Conservation (phyloP, 23 red algal species). For the Gracilariopsis chorda region DNA sequence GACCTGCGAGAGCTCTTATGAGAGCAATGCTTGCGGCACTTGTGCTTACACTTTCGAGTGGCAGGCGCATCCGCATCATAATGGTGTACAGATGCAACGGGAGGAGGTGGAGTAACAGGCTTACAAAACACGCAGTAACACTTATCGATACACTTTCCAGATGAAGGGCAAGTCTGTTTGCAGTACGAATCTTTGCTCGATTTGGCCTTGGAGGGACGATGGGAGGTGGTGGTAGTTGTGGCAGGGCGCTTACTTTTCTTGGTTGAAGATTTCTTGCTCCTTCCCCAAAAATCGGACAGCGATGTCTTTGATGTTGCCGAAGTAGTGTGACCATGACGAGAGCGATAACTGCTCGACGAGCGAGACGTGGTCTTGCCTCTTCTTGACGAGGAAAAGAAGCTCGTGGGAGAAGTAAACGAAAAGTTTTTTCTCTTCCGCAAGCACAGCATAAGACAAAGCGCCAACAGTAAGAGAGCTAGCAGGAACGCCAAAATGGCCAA, state of each 20-base stretch:
- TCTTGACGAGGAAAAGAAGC: not conserved
- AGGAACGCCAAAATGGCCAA: constrained; percentile 30
- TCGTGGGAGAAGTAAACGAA: not conserved
- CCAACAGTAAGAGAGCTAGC: constrained; percentile 8
- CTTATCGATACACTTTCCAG: constrained; percentile 25
- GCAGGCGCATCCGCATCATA: constrained; percentile 10
- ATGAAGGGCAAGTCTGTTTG: constrained; percentile 23
- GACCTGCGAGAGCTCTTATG: not conserved
- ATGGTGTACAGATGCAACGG: constrained; percentile 41
- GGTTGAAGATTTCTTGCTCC: constrained; percentile 1
- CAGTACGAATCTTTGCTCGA: constrained; percentile 11
- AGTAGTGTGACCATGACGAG: too few relatives aligned
- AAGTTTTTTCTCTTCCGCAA: not conserved
- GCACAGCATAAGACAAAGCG: constrained; percentile 5
- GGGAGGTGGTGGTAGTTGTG: not conserved
- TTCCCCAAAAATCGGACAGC: not conserved
- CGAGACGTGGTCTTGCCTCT: not conserved
- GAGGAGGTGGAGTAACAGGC: constrained; percentile 33
- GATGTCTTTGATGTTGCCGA: not conserved
- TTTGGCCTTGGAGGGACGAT: not conserved
- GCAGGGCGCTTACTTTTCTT: not conserved
- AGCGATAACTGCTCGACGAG: too few relatives aligned
- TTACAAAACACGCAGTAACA: constrained; percentile 32
- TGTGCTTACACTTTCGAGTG: not conserved
- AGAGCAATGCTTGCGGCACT: constrained; percentile 8